phyloP scores from a whole-genome alignment of 1,284 basidiomycete genomes.

The Ustilago crameri region DNA sequence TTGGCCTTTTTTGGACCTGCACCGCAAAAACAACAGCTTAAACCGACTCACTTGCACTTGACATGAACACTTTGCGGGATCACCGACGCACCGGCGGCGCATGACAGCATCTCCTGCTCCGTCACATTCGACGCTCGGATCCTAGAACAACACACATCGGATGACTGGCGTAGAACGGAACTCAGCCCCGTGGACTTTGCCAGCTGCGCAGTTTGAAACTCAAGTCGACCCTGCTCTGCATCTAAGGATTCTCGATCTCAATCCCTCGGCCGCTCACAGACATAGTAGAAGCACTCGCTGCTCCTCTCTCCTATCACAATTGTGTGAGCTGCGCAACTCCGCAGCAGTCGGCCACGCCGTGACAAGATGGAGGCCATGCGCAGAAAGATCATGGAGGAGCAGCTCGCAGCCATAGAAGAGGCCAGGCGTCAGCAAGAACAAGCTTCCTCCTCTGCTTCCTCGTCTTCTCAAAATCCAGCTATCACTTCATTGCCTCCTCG shows the following conservation, averaged over 20 bases:
- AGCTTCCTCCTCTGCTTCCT: constrained; percentile 10
- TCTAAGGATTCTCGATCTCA: no score
- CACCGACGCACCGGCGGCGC: no score
- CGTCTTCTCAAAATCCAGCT: constrained; percentile 13
- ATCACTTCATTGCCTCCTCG: constrained; percentile 38
- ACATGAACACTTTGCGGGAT: no score
- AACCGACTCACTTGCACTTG: no score
- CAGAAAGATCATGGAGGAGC: constrained; percentile 48
- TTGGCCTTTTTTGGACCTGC: not conserved
- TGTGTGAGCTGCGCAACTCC: not conserved
- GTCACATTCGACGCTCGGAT: not conserved
- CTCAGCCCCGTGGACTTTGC: not conserved
- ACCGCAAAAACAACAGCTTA: constrained; percentile 4
- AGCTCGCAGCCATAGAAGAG: constrained; percentile 38
- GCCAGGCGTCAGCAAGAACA: constrained; percentile 28
- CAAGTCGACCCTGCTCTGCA: no score
- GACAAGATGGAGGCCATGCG: constrained; percentile 46
- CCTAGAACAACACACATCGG: not conserved
- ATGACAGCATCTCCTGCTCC: not conserved
- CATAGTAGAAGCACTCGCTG: no score
- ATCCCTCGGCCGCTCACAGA: no score
- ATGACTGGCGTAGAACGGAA: not conserved
- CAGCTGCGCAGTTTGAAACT: no score
- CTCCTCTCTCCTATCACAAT: no score
- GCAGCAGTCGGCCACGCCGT: not conserved